Evolutionary conservation across 2,329 filamentous ascomycete species (phyloP), one percentile per base, ranked within the genome.

Genomic region (Botrytis elliptica): DNA sequence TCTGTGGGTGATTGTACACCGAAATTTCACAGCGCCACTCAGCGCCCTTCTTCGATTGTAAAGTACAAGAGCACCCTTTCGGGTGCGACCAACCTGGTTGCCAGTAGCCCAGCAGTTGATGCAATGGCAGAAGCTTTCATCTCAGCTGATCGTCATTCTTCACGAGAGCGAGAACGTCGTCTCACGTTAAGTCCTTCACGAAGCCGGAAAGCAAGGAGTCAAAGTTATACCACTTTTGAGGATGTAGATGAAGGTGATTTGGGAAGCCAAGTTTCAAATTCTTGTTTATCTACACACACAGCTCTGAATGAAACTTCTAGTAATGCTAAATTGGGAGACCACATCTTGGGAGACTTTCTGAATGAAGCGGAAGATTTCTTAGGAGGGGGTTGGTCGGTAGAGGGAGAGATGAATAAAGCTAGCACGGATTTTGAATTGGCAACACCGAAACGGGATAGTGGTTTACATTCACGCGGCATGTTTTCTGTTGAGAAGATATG

Each of bases 61-160:
- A 70, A 73, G 14, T 76, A 75, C 18, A 77, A 68, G 59, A 74
- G 65, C n/a, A 73, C 75, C n/a, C 63, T 77, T 38, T 75, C 74
- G 40, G 69, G 75, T 14, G 63, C 62, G 10, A 29, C 14, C 55
- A 46, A 57, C 42, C 76, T 76, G 29, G 66, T 73, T 14, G 33
- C 74, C 2, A 76, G 79, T 76, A 81, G 80, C 52, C 87, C 85
- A 46, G 84, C 85, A 10, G 75, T 85, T 25, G 82, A 81, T 72
- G 86, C 85, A 10, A 87, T 87, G 84, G 86, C 86, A 0, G 81
- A 85, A 74, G 84, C 85, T 10, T 88, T 88, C 74, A 79, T 84
- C 42, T 79, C 82, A n/a, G 86, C 85, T 9, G 86, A 88, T 75
- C 72, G 74, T 12, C 72, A 78, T 33, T 68, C 68, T n/a, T 74